Evolutionary conservation across 768 basidiomycete genomes (phyloP).

Genomic region (Lactarius trivialis): DNA sequence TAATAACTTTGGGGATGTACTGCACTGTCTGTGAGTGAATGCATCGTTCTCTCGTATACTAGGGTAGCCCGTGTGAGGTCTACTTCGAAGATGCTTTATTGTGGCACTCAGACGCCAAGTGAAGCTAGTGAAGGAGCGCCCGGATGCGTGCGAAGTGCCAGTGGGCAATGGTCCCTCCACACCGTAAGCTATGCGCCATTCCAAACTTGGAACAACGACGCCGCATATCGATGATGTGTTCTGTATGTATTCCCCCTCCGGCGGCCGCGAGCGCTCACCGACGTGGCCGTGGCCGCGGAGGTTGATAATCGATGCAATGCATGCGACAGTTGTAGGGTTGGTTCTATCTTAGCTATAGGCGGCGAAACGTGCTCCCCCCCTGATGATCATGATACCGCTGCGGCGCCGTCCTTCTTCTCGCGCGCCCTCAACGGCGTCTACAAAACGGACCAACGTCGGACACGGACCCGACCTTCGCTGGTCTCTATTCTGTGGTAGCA

Average conservation of each 20-base stretch:
- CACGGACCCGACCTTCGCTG: background rate
- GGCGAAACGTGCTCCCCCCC: background rate
- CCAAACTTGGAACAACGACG: background rate
- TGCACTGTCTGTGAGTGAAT: too few species aligned
- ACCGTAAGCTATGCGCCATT: background rate
- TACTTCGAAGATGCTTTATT: background rate
- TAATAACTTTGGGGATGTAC: background rate
- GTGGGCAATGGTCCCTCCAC: background rate
- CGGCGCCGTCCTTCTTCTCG: background rate
- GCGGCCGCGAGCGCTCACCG: background rate
- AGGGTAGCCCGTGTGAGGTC: background rate
- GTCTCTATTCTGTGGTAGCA: background rate
- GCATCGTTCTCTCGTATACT: background rate
- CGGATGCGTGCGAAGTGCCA: background rate
- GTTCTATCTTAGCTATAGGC: background rate
- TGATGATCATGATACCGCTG: constrained; percentile 5
- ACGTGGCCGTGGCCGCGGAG: background rate
- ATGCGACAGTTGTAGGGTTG: background rate
- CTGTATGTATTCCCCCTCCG: too few species aligned
- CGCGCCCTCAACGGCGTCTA: background rate
- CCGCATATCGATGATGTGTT: background rate
- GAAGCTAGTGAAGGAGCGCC: background rate
- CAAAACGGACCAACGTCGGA: background rate
- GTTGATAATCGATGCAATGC: background rate
- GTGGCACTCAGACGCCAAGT: background rate